Evolutionary conservation across 1,284 basidiomycete genomes (phyloP).

Genomic region (Austroboletus olivaceoglutinosus): DNA sequence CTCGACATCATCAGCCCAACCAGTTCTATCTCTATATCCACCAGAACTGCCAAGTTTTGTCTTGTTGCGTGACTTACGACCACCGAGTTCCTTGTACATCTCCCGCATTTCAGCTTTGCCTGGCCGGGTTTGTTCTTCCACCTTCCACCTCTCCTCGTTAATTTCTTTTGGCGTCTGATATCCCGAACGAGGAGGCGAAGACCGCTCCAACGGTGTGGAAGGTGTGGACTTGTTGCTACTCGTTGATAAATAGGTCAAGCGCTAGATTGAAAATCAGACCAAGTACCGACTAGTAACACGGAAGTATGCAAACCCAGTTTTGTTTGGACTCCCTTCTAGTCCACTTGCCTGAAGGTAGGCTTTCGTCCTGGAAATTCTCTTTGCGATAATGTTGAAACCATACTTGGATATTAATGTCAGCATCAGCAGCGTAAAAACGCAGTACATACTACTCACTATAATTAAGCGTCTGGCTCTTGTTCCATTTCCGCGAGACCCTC

Average conservation of each 20-base stretch:
- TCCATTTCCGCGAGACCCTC: constrained; percentile 82
- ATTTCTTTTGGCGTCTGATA: constrained; percentile 76
- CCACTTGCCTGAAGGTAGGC: constrained; percentile 77
- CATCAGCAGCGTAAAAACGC: neutral
- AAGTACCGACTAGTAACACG: neutral
- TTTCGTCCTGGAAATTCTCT: constrained; percentile 76
- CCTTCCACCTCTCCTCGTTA: constrained; percentile 71
- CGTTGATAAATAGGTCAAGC: constrained; percentile 54
- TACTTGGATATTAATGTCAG: constrained; percentile 47
- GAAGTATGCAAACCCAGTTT: constrained; percentile 60
- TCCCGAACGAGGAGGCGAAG: constrained; percentile 59
- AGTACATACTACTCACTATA: constrained; percentile 59
- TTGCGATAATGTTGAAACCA: constrained; percentile 88
- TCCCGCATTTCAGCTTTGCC: constrained; percentile 82
- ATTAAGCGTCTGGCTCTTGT: constrained; percentile 83
- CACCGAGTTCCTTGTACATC: constrained; percentile 86
- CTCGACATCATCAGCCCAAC: constrained; percentile 52
- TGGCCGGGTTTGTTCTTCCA: constrained; percentile 55
- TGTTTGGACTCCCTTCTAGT: constrained; percentile 83
- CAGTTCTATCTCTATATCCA: constrained; percentile 63
- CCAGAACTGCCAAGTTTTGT: constrained; percentile 59
- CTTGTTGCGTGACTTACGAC: constrained; percentile 74
- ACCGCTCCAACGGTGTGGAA: constrained; percentile 43
- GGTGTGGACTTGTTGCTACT: constrained; percentile 44
- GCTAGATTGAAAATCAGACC: constrained; percentile 38